These are phyloP conservation scores for Phytophthora sansomeana DNA, from an alignment of 352 stramenopile genomes.

Conservation along the genomic window DNA sequence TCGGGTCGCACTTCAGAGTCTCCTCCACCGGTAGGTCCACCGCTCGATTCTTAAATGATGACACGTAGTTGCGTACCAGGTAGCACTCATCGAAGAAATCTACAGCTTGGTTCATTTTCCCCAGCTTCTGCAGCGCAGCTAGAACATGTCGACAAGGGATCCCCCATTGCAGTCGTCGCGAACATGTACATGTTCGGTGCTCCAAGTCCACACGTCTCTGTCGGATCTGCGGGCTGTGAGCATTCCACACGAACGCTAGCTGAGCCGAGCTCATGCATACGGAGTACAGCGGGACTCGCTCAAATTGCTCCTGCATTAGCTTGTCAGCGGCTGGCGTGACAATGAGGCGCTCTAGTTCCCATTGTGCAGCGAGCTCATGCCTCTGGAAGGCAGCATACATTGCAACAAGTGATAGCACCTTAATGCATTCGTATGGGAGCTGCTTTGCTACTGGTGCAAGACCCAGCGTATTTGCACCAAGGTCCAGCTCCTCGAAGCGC, in stretches of 20 bases:
- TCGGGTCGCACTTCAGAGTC: conserved; percentile 36
- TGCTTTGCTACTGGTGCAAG: conserved; percentile 28
- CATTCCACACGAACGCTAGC: conserved; percentile 61
- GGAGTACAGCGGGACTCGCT: conserved; percentile 42
- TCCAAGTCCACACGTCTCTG: conserved; percentile 58
- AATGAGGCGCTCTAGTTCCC: conserved; percentile 50
- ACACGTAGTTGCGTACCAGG: conserved; percentile 51
- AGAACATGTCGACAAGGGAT: conserved; percentile 57
- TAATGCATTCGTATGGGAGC: conserved; percentile 52
- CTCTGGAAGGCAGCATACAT: conserved; percentile 47
- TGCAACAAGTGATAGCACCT: conserved; percentile 42
- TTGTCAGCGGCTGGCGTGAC: conserved; percentile 53
- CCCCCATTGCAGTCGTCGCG: conserved; percentile 46
- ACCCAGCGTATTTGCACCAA: conserved; percentile 26
- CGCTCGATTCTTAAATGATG: conserved; percentile 45
- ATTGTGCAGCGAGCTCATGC: conserved; percentile 47
- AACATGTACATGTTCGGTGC: conserved; percentile 58
- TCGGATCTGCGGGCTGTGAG: conserved; percentile 44
- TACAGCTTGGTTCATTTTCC: conserved; percentile 35
- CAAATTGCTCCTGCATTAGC: conserved; percentile 58
- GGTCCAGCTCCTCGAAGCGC: conserved; percentile 34
- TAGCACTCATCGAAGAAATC: conserved; percentile 67
- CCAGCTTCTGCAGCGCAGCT: conserved; percentile 49
- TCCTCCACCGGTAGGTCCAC: conserved; percentile 58
- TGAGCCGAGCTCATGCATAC: conserved; percentile 56